Evolutionary conservation across 257 asterid species (phyloP).

Genomic region (Leptodermis oblonga): DNA sequence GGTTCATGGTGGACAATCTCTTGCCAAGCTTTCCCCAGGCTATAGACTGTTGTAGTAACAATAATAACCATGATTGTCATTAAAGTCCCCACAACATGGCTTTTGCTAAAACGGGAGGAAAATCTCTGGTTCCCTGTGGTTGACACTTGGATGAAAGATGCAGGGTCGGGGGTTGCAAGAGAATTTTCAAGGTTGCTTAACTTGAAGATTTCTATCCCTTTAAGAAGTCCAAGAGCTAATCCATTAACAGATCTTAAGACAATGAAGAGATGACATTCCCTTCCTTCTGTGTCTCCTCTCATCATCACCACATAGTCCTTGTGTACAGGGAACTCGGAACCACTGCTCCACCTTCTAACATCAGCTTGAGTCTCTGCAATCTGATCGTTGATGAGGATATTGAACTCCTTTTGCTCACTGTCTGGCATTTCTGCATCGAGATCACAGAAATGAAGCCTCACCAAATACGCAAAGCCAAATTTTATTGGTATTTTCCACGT

Average conservation of each 20-base stretch:
- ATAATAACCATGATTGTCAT: not conserved
- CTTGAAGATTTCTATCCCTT: slow-evolving; percentile 24
- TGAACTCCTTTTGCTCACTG: not conserved
- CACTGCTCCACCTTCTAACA: slow-evolving; percentile 9
- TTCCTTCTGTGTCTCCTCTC: not conserved
- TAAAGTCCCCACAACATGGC: not conserved
- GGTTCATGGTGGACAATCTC: not conserved
- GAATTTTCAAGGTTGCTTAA: slow-evolving; percentile 12
- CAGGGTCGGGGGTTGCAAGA: slow-evolving; percentile 9
- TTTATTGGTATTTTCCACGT: slow-evolving; percentile 14
- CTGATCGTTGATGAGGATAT: slow-evolving; percentile 17
- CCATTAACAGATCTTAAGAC: not conserved
- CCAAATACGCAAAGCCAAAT: slow-evolving; percentile 9
- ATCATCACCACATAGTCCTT: slow-evolving; percentile 10
- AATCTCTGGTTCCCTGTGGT: not conserved
- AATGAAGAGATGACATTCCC: slow-evolving; percentile 5
- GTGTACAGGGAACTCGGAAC: slow-evolving; percentile 10
- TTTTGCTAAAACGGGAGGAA: not conserved
- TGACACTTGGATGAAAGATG: not conserved
- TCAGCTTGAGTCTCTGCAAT: slow-evolving; percentile 8
- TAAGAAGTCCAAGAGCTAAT: not conserved
- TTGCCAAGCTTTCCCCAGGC: slow-evolving; percentile 5
- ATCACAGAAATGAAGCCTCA: slow-evolving; percentile 15
- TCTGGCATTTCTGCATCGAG: not conserved
- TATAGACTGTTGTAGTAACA: not conserved